Base-by-base conservation (phyloP, 1,284 basidiomycete species). In the Apiotrichum gracile region DNA sequence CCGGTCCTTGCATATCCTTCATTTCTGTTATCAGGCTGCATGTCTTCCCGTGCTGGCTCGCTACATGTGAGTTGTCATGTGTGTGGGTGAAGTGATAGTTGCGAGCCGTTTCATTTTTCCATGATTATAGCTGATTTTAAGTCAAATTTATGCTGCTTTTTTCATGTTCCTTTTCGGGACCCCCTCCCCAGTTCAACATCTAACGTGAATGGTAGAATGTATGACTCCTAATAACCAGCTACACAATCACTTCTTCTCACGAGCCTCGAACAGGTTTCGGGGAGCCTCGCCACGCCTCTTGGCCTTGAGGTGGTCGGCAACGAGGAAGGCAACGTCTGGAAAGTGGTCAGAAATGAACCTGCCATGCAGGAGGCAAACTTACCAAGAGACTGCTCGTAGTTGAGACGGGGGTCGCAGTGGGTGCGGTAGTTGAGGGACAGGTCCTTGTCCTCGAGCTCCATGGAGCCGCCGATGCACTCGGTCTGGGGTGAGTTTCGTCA, bases 391-490 rank as follows among this genome's bases (percentile, higher is more conserved):
- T 82, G 80, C 65, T 82, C 81, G 58, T 78, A 78, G 69, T 82
- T 82, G 52, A 82, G 69, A 13, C 72, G 57, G 43, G 75, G 78
- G 59, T 78, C 77, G 48, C 76, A 78, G 60, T 78, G 76, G 5
- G 77, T 74, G 55, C 77, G 64, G 64, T 81, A 82, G 54, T 79
- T 77, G 57, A 78, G 69, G 17, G 73, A 74, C 4, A 82, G 69
- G 50, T 81, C 76, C 58, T 79, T 77, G 52, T 80, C 79, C 39
- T 75, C 74, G 22, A 82, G 61, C 58, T 79, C 74, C 80, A 82
- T 82, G 34, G 78, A 79, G 5, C 81, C 81, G 21, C 81, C 81
- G 25, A 80, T 74, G 61, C 80, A 81, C 62, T 82, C 81, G 3
- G 81, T 82, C 59, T 73, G 41, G 14, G 5, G 43, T 46, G 16